phyloP scores from a whole-genome alignment of 164 flowering plant species.

The Magnolia kwangsiensis region DNA sequence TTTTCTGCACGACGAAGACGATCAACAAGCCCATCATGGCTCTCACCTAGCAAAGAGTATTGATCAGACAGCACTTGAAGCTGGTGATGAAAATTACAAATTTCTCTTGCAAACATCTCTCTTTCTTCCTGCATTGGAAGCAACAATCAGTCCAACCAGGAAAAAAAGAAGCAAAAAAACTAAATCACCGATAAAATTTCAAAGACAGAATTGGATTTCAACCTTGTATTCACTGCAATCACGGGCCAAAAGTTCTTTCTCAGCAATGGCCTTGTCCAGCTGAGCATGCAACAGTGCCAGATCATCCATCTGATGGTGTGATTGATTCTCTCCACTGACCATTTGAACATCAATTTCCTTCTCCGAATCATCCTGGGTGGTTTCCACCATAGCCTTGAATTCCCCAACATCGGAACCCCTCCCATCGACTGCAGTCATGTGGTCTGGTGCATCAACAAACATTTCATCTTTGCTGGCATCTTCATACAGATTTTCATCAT shows the following conservation, averaged over 20 bases:
- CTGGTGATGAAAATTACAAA: constrained; percentile 33
- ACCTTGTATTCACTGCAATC: constrained; percentile 37
- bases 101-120: constrained; percentile 32
- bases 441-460: constrained; percentile 75
- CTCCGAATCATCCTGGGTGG: constrained; percentile 19
- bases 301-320: constrained; percentile 33
- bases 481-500: constrained; percentile 25
- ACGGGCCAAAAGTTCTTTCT: constrained; percentile 40
- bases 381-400: constrained; percentile 13
- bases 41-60: constrained; percentile 17
- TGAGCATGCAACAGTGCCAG: constrained; percentile 35
- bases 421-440: constrained; percentile 28
- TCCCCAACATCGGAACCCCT: constrained; percentile 24
- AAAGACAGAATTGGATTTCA: background rate
- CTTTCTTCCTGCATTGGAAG: constrained; percentile 63
- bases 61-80: constrained; percentile 31
- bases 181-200: background rate
- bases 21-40: constrained; percentile 19
- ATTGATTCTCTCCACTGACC: constrained; percentile 27
- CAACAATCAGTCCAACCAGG: constrained; percentile 3
- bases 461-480: constrained; percentile 61
- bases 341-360: constrained; percentile 22
- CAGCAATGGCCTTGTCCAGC: constrained; percentile 40
- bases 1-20: constrained; percentile 22
- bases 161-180: background rate